Evolutionary conservation across 305 asterid genomes (phyloP).

Genomic region (Solanum hybrid): DNA sequence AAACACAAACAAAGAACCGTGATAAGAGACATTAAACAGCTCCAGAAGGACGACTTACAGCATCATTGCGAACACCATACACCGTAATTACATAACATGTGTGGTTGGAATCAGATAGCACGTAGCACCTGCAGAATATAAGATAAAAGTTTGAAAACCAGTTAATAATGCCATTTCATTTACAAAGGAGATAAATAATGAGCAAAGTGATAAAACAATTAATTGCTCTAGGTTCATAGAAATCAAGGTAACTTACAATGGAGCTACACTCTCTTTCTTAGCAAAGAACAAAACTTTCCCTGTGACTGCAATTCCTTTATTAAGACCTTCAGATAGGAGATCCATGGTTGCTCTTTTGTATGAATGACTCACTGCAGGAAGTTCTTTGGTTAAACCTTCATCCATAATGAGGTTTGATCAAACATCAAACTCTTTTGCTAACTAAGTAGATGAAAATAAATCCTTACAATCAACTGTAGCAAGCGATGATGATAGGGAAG

Average conservation of each 20-base stretch:
- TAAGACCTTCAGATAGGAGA: constrained; percentile 48
- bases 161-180: not conserved
- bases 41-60: constrained; percentile 41
- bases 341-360: constrained; percentile 51
- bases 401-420: not conserved
- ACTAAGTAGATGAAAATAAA: constrained; percentile 9
- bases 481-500: constrained; percentile 63
- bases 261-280: constrained; percentile 46
- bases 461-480: constrained; percentile 52
- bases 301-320: constrained; percentile 49
- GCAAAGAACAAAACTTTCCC: constrained; percentile 51
- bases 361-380: constrained; percentile 37
- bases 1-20: not conserved
- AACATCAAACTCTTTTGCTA: not conserved
- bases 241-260: constrained; percentile 40
- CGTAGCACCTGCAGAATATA: constrained; percentile 49
- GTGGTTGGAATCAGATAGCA: constrained; percentile 74
- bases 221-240: not conserved
- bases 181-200: not conserved
- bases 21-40: not conserved
- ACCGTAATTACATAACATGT: constrained; percentile 56
- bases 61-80: constrained; percentile 57
- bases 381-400: constrained; percentile 61
- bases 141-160: not conserved
- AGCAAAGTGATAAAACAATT: not conserved